phyloP scores from a whole-genome alignment of 1,284 basidiomycete genomes.

The Rhizopogon hawkerae region DNA sequence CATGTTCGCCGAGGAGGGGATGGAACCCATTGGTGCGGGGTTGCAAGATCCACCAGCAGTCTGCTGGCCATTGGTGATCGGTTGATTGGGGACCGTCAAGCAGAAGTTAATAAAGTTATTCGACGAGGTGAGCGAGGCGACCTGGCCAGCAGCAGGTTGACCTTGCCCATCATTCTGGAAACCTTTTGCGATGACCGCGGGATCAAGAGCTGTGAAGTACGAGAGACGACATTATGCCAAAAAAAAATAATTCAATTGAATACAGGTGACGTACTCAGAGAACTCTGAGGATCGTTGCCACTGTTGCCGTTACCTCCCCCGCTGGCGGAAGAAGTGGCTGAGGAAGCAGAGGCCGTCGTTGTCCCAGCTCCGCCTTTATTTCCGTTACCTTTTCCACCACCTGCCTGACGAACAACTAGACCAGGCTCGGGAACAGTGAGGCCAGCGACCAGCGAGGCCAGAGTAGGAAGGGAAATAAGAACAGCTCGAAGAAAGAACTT shows the following conservation, averaged over 20 bases:
- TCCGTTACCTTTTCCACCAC: slow-evolving; percentile 8
- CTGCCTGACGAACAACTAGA: slow-evolving; percentile 22
- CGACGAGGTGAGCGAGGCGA: slow-evolving; percentile 49
- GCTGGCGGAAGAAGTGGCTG: slow-evolving; percentile 12
- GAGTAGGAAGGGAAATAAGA: slow-evolving; percentile 35
- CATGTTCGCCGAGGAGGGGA: slow-evolving; percentile 49
- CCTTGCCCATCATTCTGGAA: slow-evolving; percentile 45
- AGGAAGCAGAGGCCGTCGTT: slow-evolving; percentile 12
- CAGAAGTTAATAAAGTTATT: slow-evolving; percentile 76
- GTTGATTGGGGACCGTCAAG: slow-evolving; percentile 39
- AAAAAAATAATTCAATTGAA: slow-evolving; percentile 3
- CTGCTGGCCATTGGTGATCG: slow-evolving; percentile 54
- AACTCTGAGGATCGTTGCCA: slow-evolving; percentile 26
- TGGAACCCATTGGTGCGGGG: slow-evolving; percentile 53
- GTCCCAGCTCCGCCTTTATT: slow-evolving; percentile 5
- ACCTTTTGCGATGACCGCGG: slow-evolving; percentile 40
- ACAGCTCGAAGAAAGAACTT: slow-evolving; percentile 37
- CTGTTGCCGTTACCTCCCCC: slow-evolving; percentile 12
- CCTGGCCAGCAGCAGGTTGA: slow-evolving; percentile 41
- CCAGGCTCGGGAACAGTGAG: slow-evolving; percentile 11
- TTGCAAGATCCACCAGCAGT: slow-evolving; percentile 55
- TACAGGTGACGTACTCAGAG: slow-evolving; percentile 25
- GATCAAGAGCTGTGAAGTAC: slow-evolving; percentile 41
- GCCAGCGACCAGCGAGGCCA: slow-evolving; percentile 34
- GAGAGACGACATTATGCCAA: slow-evolving; percentile 4